These are phyloP conservation scores for Berkeleyomyces rouxiae DNA, from an alignment of 2,329 filamentous ascomycete species.

Conservation along the genomic window DNA sequence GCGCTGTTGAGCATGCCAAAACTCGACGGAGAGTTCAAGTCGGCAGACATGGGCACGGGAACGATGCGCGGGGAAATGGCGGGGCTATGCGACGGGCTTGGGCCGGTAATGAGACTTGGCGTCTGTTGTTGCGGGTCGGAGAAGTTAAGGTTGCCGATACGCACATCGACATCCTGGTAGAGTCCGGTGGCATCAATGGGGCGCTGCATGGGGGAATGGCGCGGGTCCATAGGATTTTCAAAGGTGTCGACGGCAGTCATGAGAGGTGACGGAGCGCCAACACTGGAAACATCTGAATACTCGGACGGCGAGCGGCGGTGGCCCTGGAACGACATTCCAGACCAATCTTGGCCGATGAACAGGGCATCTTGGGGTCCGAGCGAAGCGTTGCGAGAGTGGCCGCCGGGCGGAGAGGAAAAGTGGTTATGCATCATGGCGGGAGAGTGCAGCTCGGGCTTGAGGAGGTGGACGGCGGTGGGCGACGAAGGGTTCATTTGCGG, in stretches of 20 bases:
- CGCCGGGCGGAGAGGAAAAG: slow-evolving; percentile 32
- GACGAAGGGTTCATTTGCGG: slow-evolving; percentile 36
- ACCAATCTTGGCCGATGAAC: slow-evolving; percentile 41
- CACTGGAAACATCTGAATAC: slow-evolving; percentile 78
- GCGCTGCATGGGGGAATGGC: slow-evolving; percentile 65
- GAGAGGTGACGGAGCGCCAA: slow-evolving; percentile 56
- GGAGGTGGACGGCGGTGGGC: slow-evolving; percentile 38
- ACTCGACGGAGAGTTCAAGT: slow-evolving; percentile 4
- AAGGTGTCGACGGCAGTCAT: slow-evolving; percentile 63
- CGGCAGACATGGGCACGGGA: slow-evolving; percentile 26
- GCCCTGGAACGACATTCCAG: slow-evolving; percentile 49
- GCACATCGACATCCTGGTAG: slow-evolving; percentile 19
- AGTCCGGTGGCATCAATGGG: slow-evolving; percentile 50
- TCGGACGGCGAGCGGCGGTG: slow-evolving; percentile 81
- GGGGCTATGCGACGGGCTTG: slow-evolving; percentile 63
- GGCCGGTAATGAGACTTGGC: slow-evolving; percentile 45
- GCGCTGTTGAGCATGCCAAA: slow-evolving; percentile 6
- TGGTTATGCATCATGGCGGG: slow-evolving; percentile 41
- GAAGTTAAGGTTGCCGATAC: slow-evolving; percentile 65
- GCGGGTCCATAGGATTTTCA: slow-evolving; percentile 39
- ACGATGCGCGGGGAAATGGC: slow-evolving; percentile 47
- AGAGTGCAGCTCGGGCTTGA: slow-evolving; percentile 34
- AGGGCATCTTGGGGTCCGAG: slow-evolving; percentile 41
- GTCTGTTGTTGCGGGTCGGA: slow-evolving; percentile 48
- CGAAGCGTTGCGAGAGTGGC: slow-evolving; percentile 39